A percentile compares a stretch with the other conserved stretches of the same genome.
Evolutionary conservation across 164 flowering plant genomes (phyloP).

Genomic region (Macadamia integrifolia): DNA sequence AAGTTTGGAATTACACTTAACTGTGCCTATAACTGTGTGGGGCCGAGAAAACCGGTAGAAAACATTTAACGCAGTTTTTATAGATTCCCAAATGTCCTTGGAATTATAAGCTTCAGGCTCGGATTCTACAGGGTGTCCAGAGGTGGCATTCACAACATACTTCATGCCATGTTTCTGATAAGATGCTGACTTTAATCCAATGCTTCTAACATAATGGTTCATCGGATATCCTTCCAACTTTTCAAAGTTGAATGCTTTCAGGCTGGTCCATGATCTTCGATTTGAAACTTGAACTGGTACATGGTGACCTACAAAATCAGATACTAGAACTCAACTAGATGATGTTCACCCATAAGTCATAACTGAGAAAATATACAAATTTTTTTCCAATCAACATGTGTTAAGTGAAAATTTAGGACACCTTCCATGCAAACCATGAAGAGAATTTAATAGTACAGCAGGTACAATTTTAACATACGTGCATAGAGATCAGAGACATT

Average conservation of each 20-base stretch:
- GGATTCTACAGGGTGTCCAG: conserved; percentile 50
- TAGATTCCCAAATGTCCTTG: conserved; percentile 23
- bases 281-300: conserved; percentile 20
- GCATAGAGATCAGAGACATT: too few species aligned
- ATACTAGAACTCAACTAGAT: neutral
- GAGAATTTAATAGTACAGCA: too few species aligned
- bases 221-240: conserved; percentile 17
- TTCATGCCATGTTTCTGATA: conserved; percentile 17
- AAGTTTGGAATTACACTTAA: conserved; percentile 33
- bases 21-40: conserved; percentile 93
- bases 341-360: too few species aligned
- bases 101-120: conserved; percentile 44
- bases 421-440: too few species aligned
- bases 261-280: conserved; percentile 16
- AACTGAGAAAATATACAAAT: too few species aligned
- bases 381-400: too few species aligned
- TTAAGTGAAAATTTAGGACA: too few species aligned
- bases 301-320: conserved; percentile 16
- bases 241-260: conserved; percentile 12
- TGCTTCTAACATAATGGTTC: conserved; percentile 13
- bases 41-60: conserved; percentile 91
- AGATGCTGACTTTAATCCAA: conserved; percentile 6
- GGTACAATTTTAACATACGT: too few species aligned
- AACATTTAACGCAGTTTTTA: conserved; percentile 39
- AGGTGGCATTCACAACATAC: conserved; percentile 36